phyloP scores from a whole-genome alignment of 2,329 filamentous ascomycete species.

The Meredithiella fracta region DNA sequence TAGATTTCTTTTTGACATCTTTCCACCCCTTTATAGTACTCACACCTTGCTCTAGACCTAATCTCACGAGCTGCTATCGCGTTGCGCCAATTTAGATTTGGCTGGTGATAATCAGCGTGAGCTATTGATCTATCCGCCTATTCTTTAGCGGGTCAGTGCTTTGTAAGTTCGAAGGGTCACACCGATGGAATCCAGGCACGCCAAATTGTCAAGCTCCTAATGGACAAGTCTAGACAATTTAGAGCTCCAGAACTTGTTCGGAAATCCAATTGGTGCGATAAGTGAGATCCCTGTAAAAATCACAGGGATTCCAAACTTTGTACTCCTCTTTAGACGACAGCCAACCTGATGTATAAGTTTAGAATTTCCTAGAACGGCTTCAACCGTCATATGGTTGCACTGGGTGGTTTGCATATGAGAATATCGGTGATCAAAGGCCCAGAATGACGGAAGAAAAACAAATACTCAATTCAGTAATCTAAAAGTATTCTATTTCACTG shows the following conservation, averaged over 20 bases:
- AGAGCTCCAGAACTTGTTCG: neutral
- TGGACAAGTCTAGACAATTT: neutral
- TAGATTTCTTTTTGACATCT: too few relatives aligned
- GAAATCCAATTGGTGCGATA: neutral
- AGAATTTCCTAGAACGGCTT: neutral
- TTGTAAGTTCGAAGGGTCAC: too few relatives aligned
- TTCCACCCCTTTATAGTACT: too few relatives aligned
- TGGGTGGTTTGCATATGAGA: neutral
- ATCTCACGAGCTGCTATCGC: neutral
- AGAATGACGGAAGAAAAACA: too few relatives aligned
- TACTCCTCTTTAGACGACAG: constrained; percentile 13
- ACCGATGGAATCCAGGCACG: neutral
- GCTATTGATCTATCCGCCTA: too few relatives aligned
- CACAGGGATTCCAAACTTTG: constrained; percentile 10
- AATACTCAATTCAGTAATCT: too few relatives aligned
- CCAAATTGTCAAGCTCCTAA: too few relatives aligned
- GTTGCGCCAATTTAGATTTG: too few relatives aligned
- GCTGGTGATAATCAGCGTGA: too few relatives aligned
- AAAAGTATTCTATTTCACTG: neutral
- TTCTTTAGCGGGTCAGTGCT: too few relatives aligned
- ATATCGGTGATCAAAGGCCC: too few relatives aligned
- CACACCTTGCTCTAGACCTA: too few relatives aligned
- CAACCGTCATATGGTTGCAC: neutral
- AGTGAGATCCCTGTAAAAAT: neutral
- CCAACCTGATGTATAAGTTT: neutral